Base-by-base conservation (phyloP, 345 rosid species). In the Corchorus olitorius region DNA sequence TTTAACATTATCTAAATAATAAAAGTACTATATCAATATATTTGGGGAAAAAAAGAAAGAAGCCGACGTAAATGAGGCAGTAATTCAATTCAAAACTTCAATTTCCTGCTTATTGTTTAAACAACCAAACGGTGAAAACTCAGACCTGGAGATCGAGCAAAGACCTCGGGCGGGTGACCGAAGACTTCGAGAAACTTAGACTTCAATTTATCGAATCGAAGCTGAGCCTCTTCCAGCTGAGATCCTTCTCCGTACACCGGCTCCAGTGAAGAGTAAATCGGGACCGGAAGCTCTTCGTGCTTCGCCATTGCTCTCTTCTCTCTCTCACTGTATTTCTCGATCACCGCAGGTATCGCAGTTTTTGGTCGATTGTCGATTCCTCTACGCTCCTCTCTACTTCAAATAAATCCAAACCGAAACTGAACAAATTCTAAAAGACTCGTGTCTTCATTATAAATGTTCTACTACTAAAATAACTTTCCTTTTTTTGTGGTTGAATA, bases 101-200 rank as follows among this genome's bases (percentile, higher is more conserved):
- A 4, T 45, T 41, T 61, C 56, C 6, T 9, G 22, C 70, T 17
- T 14, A 4, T 58, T 62, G 55, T 64, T 73, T 72, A 19, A 50
- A 55, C 8, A 80, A 71, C 63, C 70, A 79, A 76, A 72, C 22
- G 48, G 53, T 64, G 50, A 69, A 15, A 49, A 19, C 27, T 0
- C 2, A 5, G 46, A 92, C 99, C 99, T 61, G 98, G 98, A 83
- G 99, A 90, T 43, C 97, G 95, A 61, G 99, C 92, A 73, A 82
- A 94, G 80, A 86, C 76, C 0, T 94, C 83, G 15, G 99, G 98
- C 56, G 83, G 49, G 61, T 89, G 86, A 77, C 87, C 93, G 81
- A 94, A 97, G 64, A 84, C 78, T 46, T 88, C 39, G 45, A 81
- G 75, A 77, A 94, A 97, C 83, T 89, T 92, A 6, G 91, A 76